Conservation (phyloP, 2,329 filamentous ascomycete genomes). For the Plectosphaerella sp. region DNA sequence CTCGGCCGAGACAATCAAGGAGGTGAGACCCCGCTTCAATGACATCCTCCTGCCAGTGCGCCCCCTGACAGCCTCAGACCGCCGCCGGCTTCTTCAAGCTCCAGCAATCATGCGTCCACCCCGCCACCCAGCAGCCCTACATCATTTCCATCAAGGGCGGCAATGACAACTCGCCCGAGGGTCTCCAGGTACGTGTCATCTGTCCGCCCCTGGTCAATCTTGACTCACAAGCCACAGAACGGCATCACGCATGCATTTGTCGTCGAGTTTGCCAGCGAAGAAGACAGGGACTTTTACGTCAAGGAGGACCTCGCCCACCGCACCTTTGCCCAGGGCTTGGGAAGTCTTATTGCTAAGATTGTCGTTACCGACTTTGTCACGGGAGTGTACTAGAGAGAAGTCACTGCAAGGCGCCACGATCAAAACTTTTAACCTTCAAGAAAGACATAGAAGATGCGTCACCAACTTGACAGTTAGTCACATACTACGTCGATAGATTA, state of each 20-base stretch:
- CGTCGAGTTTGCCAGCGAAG: constrained; percentile 58
- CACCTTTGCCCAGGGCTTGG: constrained; percentile 50
- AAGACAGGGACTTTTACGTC: constrained; percentile 67
- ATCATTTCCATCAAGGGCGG: constrained; percentile 56
- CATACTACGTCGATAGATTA: too few species aligned
- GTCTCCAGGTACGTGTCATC: constrained; percentile 42
- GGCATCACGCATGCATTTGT: constrained; percentile 68
- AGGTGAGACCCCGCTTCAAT: constrained; percentile 33
- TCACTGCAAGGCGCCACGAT: too few species aligned
- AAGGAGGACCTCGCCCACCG: constrained; percentile 59
- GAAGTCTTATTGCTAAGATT: constrained; percentile 43
- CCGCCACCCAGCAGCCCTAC: constrained; percentile 53
- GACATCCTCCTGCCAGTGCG: not conserved
- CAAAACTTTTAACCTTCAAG: too few species aligned
- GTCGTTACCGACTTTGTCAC: constrained; percentile 55
- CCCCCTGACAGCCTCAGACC: constrained; percentile 16
- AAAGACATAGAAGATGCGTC: too few species aligned
- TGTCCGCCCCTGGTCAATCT: not conserved
- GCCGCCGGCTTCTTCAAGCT: constrained; percentile 39
- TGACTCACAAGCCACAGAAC: constrained; percentile 30
- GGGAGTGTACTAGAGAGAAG: not conserved
- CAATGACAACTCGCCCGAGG: constrained; percentile 57
- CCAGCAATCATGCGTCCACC: constrained; percentile 57
- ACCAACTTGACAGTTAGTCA: too few species aligned
- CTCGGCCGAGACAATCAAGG: constrained; percentile 44